Conservation (phyloP, 176 grass and related monocot genomes). For the Musa itinerans region DNA sequence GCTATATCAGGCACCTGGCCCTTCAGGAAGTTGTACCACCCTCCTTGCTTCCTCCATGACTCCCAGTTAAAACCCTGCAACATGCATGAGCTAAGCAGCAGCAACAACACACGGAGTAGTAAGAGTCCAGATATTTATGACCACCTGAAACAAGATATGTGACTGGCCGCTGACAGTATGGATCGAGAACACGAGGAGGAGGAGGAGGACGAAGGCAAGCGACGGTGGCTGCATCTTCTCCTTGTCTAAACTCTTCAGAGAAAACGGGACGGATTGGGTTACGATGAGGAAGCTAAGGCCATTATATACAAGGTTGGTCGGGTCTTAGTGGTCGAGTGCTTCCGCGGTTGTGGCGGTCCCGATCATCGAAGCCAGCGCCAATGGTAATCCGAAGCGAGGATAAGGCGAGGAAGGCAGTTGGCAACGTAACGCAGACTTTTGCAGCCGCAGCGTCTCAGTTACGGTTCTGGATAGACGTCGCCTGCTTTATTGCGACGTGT, state of each 20-base stretch:
- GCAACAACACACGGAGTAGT: background rate
- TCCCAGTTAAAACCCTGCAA: constrained; percentile 79
- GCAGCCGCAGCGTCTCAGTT: too few relatives aligned
- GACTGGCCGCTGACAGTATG: background rate
- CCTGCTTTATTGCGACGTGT: too few relatives aligned
- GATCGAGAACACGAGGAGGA: background rate
- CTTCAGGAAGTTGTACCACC: constrained; percentile 59
- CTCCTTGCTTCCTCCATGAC: constrained; percentile 68
- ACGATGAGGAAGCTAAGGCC: background rate
- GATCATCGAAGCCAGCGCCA: background rate
- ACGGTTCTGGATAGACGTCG: too few relatives aligned
- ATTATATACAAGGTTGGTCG: background rate
- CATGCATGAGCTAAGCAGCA: background rate
- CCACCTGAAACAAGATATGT: constrained; percentile 8
- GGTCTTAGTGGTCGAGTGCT: background rate
- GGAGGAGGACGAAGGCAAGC: background rate
- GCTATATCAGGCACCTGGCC: constrained; percentile 40
- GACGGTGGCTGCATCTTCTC: background rate
- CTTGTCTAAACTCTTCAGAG: too few relatives aligned
- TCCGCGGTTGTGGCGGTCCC: background rate
- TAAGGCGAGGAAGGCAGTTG: background rate
- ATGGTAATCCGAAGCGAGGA: constrained; percentile 2
- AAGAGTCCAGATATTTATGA: too few relatives aligned
- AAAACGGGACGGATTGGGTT: background rate
- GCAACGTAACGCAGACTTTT: background rate